A percentile compares a stretch with the other conserved stretches of the same genome.
phyloP scores from a whole-genome alignment of 192 early-diverging fungal genomes.

The Umbelopsis sp. region DNA sequence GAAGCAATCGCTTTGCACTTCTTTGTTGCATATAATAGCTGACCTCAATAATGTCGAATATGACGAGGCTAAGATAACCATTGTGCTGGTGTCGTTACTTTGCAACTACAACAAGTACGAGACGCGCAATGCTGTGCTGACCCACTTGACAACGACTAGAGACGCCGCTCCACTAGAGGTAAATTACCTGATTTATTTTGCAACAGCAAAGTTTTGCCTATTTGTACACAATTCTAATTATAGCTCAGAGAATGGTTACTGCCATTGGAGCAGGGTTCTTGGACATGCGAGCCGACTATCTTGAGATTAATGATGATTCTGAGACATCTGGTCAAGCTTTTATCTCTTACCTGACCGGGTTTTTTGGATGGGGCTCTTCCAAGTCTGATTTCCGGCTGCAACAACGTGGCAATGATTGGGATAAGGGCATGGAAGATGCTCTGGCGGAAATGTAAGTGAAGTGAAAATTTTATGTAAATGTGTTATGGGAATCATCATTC shows the following conservation, averaged over 20 bases:
- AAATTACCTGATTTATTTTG: slow-evolving; percentile 21
- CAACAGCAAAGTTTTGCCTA: neutral
- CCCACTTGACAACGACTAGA: slow-evolving; percentile 35
- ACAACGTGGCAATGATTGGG: slow-evolving; percentile 29
- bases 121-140: slow-evolving; percentile 49
- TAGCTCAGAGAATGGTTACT: slow-evolving; percentile 4
- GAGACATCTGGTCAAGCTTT: slow-evolving; percentile 34
- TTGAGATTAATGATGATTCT: slow-evolving; percentile 39
- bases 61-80: slow-evolving; percentile 42
- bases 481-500: neutral
- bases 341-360: slow-evolving; percentile 47
- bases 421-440: slow-evolving; percentile 35
- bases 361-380: slow-evolving; percentile 36
- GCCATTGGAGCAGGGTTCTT: slow-evolving; percentile 9
- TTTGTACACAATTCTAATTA: neutral
- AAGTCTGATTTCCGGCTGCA: neutral
- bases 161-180: slow-evolving; percentile 41
- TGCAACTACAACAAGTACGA: slow-evolving; percentile 65
- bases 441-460: slow-evolving; percentile 42
- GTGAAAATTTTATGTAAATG: neutral
- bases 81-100: slow-evolving; percentile 51
- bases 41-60: slow-evolving; percentile 35
- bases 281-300: slow-evolving; percentile 4
- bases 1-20: slow-evolving; percentile 47
- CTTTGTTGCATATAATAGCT: slow-evolving; percentile 49